phyloP scores from a whole-genome alignment of 169 alveolate species.

The Babesia divergens region DNA sequence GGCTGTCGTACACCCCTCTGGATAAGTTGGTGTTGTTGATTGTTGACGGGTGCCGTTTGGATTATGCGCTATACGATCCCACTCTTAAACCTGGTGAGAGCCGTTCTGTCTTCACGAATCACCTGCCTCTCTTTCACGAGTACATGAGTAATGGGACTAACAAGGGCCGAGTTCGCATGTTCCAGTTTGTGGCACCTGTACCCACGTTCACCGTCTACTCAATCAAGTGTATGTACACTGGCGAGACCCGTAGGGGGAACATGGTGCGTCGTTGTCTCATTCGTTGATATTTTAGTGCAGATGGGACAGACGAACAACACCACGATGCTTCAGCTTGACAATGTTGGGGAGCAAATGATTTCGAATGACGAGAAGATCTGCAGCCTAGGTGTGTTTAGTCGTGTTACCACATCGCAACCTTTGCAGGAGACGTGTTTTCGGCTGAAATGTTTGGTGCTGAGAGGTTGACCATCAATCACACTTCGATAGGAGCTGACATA shows the following conservation, averaged over 20 bases:
- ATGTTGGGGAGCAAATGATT: constrained; percentile 11
- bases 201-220: constrained; percentile 70
- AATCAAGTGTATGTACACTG: constrained; percentile 59
- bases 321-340: constrained; percentile 23
- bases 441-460: not conserved
- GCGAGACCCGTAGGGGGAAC: constrained; percentile 62
- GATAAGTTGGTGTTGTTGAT: constrained; percentile 46
- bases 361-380: not conserved
- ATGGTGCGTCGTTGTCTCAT: constrained; percentile 37
- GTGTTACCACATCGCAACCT: not conserved
- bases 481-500: constrained; percentile 5
- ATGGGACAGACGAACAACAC: constrained; percentile 5
- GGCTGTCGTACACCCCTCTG: constrained; percentile 63
- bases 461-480: not conserved
- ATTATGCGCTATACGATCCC: constrained; percentile 70
- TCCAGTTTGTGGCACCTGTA: constrained; percentile 62
- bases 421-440: constrained; percentile 16
- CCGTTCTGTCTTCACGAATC: constrained; percentile 54
- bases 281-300: not conserved
- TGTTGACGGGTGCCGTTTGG: constrained; percentile 67
- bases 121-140: constrained; percentile 58
- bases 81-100: constrained; percentile 12
- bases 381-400: not conserved
- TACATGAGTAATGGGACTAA: constrained; percentile 20
- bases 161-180: constrained; percentile 20